These are phyloP conservation scores for Cunninghamia lanceolata DNA, from an alignment of 75 land plant genomes.

Conservation along the genomic window DNA sequence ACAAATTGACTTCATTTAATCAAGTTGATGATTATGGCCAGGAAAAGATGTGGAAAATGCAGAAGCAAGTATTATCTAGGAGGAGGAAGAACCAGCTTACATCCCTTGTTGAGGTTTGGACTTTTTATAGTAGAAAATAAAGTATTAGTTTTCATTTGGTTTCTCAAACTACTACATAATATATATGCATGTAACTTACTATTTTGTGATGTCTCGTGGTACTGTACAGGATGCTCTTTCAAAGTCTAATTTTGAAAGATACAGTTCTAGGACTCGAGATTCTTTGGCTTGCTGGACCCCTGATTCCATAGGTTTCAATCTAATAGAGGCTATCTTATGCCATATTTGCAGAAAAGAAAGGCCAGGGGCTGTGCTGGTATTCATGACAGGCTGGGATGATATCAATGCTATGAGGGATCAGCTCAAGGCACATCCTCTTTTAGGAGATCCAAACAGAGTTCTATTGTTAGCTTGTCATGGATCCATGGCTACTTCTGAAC, in stretches of 20 bases:
- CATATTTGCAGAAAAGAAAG: constrained; percentile 82
- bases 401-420: constrained; percentile 85
- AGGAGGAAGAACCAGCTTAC: constrained; percentile 72
- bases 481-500: constrained; percentile 95
- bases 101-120: constrained; percentile 74
- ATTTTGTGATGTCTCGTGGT: not conserved
- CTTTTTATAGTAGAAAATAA: not conserved
- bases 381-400: constrained; percentile 99
- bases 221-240: constrained; percentile 54
- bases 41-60: constrained; percentile 90
- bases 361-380: constrained; percentile 90
- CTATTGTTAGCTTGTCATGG: constrained; percentile 90
- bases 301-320: constrained; percentile 86
- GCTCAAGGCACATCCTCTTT: constrained; percentile 74
- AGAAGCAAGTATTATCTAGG: constrained; percentile 60
- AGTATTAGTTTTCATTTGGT: not conserved
- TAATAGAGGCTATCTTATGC: constrained; percentile 83
- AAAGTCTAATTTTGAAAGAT: constrained; percentile 54
- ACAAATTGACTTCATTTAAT: constrained; percentile 77
- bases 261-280: constrained; percentile 57
- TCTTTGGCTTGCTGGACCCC: constrained; percentile 88
- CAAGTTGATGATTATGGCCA: constrained; percentile 99
- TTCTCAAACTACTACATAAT: not conserved
- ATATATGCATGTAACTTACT: not conserved
- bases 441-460: constrained; percentile 82